Evolutionary conservation across 169 alveolate genomes (phyloP).

Genomic region (Perkinsus olseni): DNA sequence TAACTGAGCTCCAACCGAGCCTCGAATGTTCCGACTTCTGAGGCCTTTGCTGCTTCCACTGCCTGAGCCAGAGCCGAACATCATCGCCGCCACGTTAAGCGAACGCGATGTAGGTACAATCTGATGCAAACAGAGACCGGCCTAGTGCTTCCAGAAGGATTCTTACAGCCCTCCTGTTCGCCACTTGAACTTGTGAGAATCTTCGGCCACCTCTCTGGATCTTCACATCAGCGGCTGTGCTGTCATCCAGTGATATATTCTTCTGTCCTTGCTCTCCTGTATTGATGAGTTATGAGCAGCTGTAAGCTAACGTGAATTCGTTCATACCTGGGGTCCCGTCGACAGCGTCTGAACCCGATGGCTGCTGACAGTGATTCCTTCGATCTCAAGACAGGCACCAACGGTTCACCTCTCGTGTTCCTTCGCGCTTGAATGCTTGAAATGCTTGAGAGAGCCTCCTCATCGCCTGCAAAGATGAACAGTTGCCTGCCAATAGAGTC

Average conservation of each 20-base stretch:
- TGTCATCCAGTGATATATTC: neutral
- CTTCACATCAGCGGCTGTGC: neutral
- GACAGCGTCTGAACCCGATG: too few relatives aligned
- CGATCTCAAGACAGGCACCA: too few relatives aligned
- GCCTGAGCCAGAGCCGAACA: neutral
- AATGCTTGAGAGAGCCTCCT: neutral
- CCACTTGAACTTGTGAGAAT: neutral
- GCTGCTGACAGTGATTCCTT: too few relatives aligned
- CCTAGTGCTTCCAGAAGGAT: neutral
- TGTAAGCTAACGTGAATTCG: too few relatives aligned
- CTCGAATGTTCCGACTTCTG: neutral
- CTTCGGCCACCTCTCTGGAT: neutral
- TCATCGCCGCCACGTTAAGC: neutral
- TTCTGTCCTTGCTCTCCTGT: neutral
- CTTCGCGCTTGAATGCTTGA: neutral
- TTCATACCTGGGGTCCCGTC: too few relatives aligned
- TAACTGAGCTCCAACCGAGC: neutral
- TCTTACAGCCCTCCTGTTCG: neutral
- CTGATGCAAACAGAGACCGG: neutral
- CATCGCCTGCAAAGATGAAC: too few relatives aligned
- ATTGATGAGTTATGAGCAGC: too few relatives aligned
- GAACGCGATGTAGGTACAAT: neutral
- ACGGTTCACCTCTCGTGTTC: neutral
- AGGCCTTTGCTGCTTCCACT: neutral
- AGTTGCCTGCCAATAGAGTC: too few relatives aligned